Base-by-base conservation (phyloP, 352 stramenopile genomes). In the Phytophthora idaei region DNA sequence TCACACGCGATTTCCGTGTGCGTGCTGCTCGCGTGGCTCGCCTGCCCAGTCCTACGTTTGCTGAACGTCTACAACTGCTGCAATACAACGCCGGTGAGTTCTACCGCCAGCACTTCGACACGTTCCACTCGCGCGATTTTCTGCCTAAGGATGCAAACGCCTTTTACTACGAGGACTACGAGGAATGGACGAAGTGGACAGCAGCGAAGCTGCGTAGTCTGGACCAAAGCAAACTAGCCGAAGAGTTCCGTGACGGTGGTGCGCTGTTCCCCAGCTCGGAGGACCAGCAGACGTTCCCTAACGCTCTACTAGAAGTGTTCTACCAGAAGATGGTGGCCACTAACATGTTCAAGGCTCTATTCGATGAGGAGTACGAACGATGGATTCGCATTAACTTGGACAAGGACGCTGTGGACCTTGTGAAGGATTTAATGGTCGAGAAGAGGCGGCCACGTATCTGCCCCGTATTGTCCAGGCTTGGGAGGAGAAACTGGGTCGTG, bases 101-200 rank as follows among this genome's bases (percentile, higher is more conserved):
- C 57, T 94, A 93, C 70, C 83, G 85, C 27, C 73, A 89, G 73
- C 86, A 94, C 55, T 71, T 91, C 17, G 86, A 94, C 63, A 92
- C 82, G 39, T 94, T 94, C 58, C 78, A 93, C 64, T 88, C 83
- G 47, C 71, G 77, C 1, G 78, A 92, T 0, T 89, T 92, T 45
- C 32, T 92, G 34, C 85, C 85, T 5, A 86, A 88, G 57, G 65
- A 58, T 7, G 69, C 74, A 9, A 50, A 74, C 12, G 61, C 75
- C 4, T 77, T 68, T 11, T 37, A 59, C 17, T 74, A 86, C 36
- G 79, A 90, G 15, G 80, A 90, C 55, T 94, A 90, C 69, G 75
- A 73, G 37, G 50, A 57, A 7, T 94, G 86, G 86, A 72, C 74
- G 4, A 75, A 67, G 41, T 93, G 81, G 82, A 82, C 81, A 1